Percentiles rank a stretch among this genome's conserved stretches.
Evolutionary conservation across 108 stramenopile species (phyloP).

Genomic region (Skeletonema menzelii): DNA sequence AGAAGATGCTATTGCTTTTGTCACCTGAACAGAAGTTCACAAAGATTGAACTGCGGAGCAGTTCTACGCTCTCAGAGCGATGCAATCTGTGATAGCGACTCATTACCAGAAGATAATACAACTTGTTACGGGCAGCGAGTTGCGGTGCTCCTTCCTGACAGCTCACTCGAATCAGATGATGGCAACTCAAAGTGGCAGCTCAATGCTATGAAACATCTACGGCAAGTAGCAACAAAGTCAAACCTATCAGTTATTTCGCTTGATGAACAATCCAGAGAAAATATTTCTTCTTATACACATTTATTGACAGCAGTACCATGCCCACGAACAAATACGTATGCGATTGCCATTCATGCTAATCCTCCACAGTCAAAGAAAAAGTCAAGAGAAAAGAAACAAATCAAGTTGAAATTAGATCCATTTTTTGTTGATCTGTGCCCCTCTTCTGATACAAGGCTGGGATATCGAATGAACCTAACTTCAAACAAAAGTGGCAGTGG

Average conservation of each 20-base stretch:
- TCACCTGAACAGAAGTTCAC: too few species aligned
- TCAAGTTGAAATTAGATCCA: slow-evolving; percentile 13
- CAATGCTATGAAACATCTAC: neutral
- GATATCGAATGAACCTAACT: slow-evolving; percentile 43
- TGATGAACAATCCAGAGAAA: neutral
- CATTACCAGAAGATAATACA: neutral
- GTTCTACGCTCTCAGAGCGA: neutral
- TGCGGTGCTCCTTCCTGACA: neutral
- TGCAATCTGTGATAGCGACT: neutral
- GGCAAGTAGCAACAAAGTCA: neutral
- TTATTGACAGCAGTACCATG: slow-evolving; percentile 33
- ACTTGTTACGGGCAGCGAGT: neutral
- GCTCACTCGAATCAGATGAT: neutral
- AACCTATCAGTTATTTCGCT: neutral
- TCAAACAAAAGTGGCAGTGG: slow-evolving; percentile 19
- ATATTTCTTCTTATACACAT: slow-evolving; percentile 11
- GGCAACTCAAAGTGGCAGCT: neutral
- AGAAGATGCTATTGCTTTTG: neutral
- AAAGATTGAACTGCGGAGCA: neutral
- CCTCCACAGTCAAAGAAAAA: slow-evolving; percentile 1
- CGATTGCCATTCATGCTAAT: slow-evolving; percentile 25
- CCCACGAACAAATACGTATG: slow-evolving; percentile 17
- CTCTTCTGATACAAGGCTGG: slow-evolving; percentile 41
- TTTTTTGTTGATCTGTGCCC: slow-evolving; percentile 74
- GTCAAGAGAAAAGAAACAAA: slow-evolving; percentile 4